A percentile compares a stretch with the other conserved stretches of the same genome.
Evolutionary conservation across 192 early-diverging fungal species (phyloP).

Genomic region (Dissophora globulifera): DNA sequence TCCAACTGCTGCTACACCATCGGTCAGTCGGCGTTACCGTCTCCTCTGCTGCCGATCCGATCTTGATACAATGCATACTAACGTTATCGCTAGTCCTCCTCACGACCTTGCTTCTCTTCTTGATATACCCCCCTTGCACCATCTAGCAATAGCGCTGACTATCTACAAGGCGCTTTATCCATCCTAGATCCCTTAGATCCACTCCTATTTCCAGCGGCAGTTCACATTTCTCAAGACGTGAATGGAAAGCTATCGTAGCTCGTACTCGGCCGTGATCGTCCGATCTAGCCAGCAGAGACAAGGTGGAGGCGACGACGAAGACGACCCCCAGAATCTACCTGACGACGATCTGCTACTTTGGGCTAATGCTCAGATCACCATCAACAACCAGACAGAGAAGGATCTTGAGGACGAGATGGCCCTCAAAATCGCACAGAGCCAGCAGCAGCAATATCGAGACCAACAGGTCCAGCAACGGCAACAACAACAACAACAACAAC

Average conservation of each 20-base stretch:
- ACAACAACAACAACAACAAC: slow-evolving; percentile 19
- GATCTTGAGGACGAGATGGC: slow-evolving; percentile 31
- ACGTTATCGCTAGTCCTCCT: no score
- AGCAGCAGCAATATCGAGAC: slow-evolving; percentile 18
- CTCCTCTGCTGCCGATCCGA: no score
- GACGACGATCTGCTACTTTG: slow-evolving; percentile 48
- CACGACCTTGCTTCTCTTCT: no score
- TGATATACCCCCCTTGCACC: no score
- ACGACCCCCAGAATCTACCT: slow-evolving; percentile 35
- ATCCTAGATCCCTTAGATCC: not conserved
- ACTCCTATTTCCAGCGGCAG: not conserved
- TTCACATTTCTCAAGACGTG: not conserved
- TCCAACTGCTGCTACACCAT: not conserved
- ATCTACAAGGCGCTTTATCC: not conserved
- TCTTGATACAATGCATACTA: no score
- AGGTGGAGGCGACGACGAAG: slow-evolving; percentile 10
- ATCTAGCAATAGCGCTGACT: no score
- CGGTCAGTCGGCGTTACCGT: no score
- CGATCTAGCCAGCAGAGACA: slow-evolving; percentile 13
- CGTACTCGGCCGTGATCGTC: slow-evolving; percentile 18
- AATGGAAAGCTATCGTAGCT: slow-evolving; percentile 32
- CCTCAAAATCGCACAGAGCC: slow-evolving; percentile 26
- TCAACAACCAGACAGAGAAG: slow-evolving; percentile 15
- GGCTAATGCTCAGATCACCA: slow-evolving; percentile 39
- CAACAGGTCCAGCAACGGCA: slow-evolving; percentile 12